Evolutionary conservation across 2,329 filamentous ascomycete genomes (phyloP).

Genomic region (Teratosphaeria viscida): DNA sequence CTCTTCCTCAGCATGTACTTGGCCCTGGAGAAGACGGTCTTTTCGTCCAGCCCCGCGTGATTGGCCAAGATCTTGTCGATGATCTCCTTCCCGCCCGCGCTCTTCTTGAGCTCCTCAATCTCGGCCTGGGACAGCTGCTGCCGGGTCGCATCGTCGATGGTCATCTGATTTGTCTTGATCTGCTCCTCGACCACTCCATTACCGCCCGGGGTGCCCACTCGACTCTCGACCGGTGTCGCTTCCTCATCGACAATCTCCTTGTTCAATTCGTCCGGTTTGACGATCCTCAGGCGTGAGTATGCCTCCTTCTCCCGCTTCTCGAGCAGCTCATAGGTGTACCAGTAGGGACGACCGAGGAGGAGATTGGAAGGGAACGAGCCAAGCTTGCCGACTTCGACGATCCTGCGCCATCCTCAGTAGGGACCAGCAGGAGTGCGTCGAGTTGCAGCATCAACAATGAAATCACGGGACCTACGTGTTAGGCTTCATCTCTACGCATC

Average conservation of each 20-base stretch:
- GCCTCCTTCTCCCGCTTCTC: constrained; percentile 56
- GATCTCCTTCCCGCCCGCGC: constrained; percentile 71
- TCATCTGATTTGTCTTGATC: constrained; percentile 54
- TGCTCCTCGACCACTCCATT: constrained; percentile 25
- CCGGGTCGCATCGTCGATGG: constrained; percentile 51
- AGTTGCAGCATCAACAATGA: constrained; percentile 1
- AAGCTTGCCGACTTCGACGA: constrained; percentile 83
- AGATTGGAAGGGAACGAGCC: constrained; percentile 83
- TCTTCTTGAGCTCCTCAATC: constrained; percentile 59
- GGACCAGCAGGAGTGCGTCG: constrained; percentile 21
- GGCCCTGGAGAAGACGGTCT: constrained; percentile 83
- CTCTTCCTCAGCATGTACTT: constrained; percentile 95
- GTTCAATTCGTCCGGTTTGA: constrained; percentile 72
- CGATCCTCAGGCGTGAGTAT: constrained; percentile 63
- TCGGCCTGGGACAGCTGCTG: constrained; percentile 67
- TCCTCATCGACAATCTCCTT: constrained; percentile 58
- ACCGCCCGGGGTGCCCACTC: constrained; percentile 19
- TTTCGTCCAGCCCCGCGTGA: constrained; percentile 82
- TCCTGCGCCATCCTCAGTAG: constrained; percentile 43
- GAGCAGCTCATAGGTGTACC: constrained; percentile 82
- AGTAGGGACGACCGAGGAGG: constrained; percentile 80
- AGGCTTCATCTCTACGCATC: constrained; percentile 49
- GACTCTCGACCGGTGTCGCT: constrained; percentile 28
- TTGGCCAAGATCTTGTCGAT: constrained; percentile 88
- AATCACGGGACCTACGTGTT: constrained; percentile 49